Percentiles rank a stretch among this genome's conserved stretches.
These are phyloP conservation scores for Hirschioporus abietinus DNA, from an alignment of 768 basidiomycete genomes.

Conservation along the genomic window DNA sequence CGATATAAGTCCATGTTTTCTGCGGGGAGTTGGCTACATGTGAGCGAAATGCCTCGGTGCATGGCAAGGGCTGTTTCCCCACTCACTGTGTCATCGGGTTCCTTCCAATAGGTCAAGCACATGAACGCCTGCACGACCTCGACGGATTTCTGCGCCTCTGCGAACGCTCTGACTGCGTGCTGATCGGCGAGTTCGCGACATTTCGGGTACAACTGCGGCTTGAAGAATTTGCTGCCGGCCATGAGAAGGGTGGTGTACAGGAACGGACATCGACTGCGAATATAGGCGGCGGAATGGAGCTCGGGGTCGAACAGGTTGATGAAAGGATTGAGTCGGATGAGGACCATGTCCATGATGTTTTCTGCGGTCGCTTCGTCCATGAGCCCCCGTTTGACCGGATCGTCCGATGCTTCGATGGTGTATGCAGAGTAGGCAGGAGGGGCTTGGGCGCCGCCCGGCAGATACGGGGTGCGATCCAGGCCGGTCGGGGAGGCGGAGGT, in stretches of 20 bases:
- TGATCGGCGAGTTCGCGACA: slow-evolving; percentile 71
- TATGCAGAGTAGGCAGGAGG: slow-evolving; percentile 22
- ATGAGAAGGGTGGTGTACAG: slow-evolving; percentile 82
- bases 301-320: slow-evolving; percentile 84
- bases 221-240: slow-evolving; percentile 82
- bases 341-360: slow-evolving; percentile 72
- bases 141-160: slow-evolving; percentile 72
- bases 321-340: slow-evolving; percentile 82
- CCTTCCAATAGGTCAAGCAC: slow-evolving; percentile 86
- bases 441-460: background rate
- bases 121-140: slow-evolving; percentile 89
- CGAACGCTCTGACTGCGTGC: slow-evolving; percentile 71
- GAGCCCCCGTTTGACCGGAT: slow-evolving; percentile 70
- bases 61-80: slow-evolving; percentile 10
- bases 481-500: slow-evolving; percentile 19
- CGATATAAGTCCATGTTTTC: slow-evolving; percentile 87
- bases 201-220: slow-evolving; percentile 56
- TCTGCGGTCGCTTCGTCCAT: slow-evolving; percentile 66
- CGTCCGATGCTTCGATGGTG: slow-evolving; percentile 37
- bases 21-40: slow-evolving; percentile 20
- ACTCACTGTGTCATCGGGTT: slow-evolving; percentile 76
- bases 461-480: slow-evolving; percentile 5
- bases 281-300: slow-evolving; percentile 76
- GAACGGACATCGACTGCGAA: slow-evolving; percentile 75
- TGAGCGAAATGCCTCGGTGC: slow-evolving; percentile 7